These are phyloP conservation scores for Aspergillus terreus DNA, from an alignment of 2,329 filamentous ascomycete genomes.

Conservation along the genomic window DNA sequence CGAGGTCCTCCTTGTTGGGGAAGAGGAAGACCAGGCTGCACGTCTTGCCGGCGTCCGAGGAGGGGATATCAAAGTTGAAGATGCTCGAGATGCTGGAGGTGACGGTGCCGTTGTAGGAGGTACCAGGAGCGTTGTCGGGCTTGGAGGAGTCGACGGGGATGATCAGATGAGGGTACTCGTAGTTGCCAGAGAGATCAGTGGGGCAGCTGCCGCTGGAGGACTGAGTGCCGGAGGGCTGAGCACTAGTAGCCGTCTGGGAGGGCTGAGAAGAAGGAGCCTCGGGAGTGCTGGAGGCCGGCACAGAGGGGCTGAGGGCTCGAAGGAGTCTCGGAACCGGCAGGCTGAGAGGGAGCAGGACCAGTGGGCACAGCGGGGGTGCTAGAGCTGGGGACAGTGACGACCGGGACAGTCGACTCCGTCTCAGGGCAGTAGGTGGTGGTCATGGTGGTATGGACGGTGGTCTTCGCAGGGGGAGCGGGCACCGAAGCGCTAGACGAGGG, in stretches of 20 bases:
- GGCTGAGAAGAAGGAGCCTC: slow-evolving; percentile 3
- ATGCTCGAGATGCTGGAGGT: slow-evolving; percentile 53
- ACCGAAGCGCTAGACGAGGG: slow-evolving; percentile 5
- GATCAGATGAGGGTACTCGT: slow-evolving; percentile 61
- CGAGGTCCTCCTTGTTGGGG: slow-evolving; percentile 54
- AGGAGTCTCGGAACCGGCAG: slow-evolving; percentile 2
- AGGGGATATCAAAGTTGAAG: slow-evolving; percentile 67
- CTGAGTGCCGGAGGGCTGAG: slow-evolving; percentile 12
- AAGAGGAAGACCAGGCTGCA: slow-evolving; percentile 66
- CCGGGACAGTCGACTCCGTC: slow-evolving; percentile 10
- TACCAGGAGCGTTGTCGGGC: slow-evolving; percentile 52
- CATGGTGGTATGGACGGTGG: slow-evolving; percentile 15
- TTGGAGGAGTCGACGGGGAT: slow-evolving; percentile 55
- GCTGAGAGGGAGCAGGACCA: background rate
- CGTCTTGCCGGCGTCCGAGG: slow-evolving; percentile 52
- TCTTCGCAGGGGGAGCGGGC: slow-evolving; percentile 1
- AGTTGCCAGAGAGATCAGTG: slow-evolving; percentile 44
- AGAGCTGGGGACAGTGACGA: background rate
- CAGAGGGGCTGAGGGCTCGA: background rate
- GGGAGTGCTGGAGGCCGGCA: background rate
- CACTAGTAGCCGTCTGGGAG: slow-evolving; percentile 3
- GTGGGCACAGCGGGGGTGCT: background rate
- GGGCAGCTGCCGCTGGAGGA: slow-evolving; percentile 37
- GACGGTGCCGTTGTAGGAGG: slow-evolving; percentile 54
- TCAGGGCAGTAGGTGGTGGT: slow-evolving; percentile 18